These are phyloP conservation scores for Aspergillus neoniger DNA, from an alignment of 2,329 filamentous ascomycete species.

Conservation along the genomic window DNA sequence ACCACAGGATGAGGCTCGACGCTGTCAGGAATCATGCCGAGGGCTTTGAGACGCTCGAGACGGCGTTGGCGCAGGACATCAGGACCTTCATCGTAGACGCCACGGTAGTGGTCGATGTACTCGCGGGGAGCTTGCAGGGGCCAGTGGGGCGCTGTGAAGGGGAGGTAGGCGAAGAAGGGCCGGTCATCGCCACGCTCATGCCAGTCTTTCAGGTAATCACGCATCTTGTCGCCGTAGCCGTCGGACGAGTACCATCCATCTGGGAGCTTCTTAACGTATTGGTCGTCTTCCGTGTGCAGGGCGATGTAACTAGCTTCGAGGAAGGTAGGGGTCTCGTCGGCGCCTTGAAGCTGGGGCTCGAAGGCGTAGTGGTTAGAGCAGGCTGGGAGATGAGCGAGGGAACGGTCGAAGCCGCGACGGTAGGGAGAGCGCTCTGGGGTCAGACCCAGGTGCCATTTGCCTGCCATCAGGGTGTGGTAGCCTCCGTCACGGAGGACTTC, in stretches of 20 bases:
- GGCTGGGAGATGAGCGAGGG: conserved; percentile 62
- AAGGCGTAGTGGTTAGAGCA: conserved; percentile 62
- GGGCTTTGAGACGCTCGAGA: conserved; percentile 57
- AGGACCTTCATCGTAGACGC: conserved; percentile 63
- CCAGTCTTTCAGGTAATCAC: conserved; percentile 55
- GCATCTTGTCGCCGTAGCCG: conserved; percentile 55
- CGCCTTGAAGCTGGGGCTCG: conserved; percentile 47
- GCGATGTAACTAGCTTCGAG: conserved; percentile 47
- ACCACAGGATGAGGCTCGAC: conserved; percentile 43
- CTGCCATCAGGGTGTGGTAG: conserved; percentile 62
- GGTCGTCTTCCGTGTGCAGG: conserved; percentile 49
- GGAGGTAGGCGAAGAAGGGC: conserved; percentile 63
- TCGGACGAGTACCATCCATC: conserved; percentile 58
- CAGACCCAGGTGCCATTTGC: conserved; percentile 66
- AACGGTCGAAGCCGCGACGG: conserved; percentile 60
- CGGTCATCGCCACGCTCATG: conserved; percentile 40
- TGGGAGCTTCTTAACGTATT: conserved; percentile 49
- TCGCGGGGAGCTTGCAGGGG: conserved; percentile 61
- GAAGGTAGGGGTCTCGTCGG: conserved; percentile 45
- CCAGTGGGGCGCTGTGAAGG: conserved; percentile 66
- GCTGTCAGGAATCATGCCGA: conserved; percentile 57
- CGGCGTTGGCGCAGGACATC: conserved; percentile 57
- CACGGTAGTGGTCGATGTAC: conserved; percentile 59
- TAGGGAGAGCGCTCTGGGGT: conserved; percentile 59
- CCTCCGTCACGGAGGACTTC: conserved; percentile 61